Conservation (phyloP, 2,329 filamentous ascomycete genomes). For the Arthroderma uncinatum region DNA sequence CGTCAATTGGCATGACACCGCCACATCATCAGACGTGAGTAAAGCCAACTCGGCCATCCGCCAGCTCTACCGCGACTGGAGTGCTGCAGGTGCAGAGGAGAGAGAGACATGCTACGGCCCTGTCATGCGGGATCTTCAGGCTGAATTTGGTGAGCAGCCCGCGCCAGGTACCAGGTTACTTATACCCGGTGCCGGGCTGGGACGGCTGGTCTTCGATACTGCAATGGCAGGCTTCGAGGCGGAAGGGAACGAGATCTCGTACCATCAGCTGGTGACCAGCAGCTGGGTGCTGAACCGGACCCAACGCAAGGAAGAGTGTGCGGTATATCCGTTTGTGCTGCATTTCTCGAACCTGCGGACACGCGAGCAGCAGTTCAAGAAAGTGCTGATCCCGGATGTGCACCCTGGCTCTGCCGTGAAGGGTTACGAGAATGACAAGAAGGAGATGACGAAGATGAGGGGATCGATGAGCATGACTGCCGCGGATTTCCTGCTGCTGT, state of each 20-base stretch:
- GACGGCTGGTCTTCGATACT: conserved; percentile 79
- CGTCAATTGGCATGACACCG: conserved; percentile 54
- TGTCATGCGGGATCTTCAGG: conserved; percentile 54
- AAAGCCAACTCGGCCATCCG: conserved; percentile 87
- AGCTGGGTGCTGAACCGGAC: conserved; percentile 48
- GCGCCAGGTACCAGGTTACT: conserved; percentile 52
- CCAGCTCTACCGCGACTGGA: conserved; percentile 95
- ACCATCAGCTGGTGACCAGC: conserved; percentile 86
- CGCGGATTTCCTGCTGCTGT: conserved; percentile 84
- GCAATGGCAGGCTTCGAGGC: conserved; percentile 59
- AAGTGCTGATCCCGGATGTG: conserved; percentile 68
- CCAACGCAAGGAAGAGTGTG: conserved; percentile 49
- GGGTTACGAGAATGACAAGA: background rate
- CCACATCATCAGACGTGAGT: conserved; percentile 65
- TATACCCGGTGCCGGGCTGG: conserved; percentile 81
- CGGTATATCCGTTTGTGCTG: conserved; percentile 74
- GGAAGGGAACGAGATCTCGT: conserved; percentile 93
- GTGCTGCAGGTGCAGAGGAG: conserved; percentile 61
- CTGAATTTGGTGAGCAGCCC: conserved; percentile 31
- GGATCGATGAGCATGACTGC: conserved; percentile 86
- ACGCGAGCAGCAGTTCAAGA: conserved; percentile 62
- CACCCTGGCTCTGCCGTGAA: conserved; percentile 52
- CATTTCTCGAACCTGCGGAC: conserved; percentile 75
- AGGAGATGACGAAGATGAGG: conserved; percentile 20
- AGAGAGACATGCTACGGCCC: conserved; percentile 66